Base-by-base conservation (phyloP, 2,329 filamentous ascomycete species). In the Chalaropsis thielavioides region DNA sequence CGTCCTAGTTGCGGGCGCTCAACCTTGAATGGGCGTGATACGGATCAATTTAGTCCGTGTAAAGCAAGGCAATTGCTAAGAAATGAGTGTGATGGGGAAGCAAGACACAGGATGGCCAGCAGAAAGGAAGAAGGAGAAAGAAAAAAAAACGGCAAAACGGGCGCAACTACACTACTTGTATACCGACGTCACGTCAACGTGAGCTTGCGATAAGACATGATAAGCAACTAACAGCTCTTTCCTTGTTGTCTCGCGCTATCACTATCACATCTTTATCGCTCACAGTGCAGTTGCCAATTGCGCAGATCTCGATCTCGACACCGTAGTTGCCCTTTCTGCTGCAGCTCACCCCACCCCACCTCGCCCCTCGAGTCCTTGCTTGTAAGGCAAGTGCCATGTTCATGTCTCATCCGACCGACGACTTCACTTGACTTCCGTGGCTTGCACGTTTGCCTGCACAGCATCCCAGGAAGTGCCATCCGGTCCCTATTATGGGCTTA, bases 1-100 rank as follows among this genome's bases (percentile, higher is more conserved):
- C 27, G 54, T 58, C 5, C 31, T 38, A 58, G 27, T 58, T 58
- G 54, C 54, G 54, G 54, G 54, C 54, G 54, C 54, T 58, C 54
- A n/a, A 11, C 24, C 6, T 51, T 51, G 19, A 13, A 51, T 24
- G 19, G 13, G 19, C 19, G 46, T 51, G 46, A 51, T 51, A 51
- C 46, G 46, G 46, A 24, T 51, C 46, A 51, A 51, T 15, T 51
- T 11, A 51, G 46, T 46, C n/a, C 44, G 44, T n/a, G n/a, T 22
- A 24, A n/a, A 19, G 10, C 46, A 51, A 51, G 22, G 46, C 46
- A 51, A 27, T 27, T 51, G 46, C 46, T 27, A 6, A 6, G 22
- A 24, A 13, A 27, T 5, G 11, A 51, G 46, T 6, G 46, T 17
- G 46, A 17, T 3, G 7, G 24, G 15, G 24, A 13, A 51, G 46